These are phyloP conservation scores for Chalciporus pseudorubinellus DNA, from an alignment of 768 basidiomycete genomes.

Conservation along the genomic window DNA sequence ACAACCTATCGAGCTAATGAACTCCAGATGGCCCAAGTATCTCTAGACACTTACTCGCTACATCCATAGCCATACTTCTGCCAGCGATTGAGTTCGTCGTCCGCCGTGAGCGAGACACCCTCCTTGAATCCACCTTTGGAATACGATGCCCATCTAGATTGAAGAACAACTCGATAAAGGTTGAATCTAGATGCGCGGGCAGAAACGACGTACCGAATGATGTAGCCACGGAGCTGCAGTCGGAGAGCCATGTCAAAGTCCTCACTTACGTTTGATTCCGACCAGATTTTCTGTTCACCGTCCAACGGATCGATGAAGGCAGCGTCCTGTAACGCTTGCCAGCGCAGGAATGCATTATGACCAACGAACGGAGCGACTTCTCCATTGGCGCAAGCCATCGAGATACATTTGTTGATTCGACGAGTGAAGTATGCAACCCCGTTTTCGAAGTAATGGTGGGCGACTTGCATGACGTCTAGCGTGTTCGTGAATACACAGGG, in stretches of 20 bases:
- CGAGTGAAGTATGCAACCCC: constrained; percentile 87
- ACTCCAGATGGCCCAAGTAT: background rate
- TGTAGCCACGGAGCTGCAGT: constrained; percentile 63
- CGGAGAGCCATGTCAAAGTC: constrained; percentile 68
- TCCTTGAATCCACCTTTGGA: constrained; percentile 86
- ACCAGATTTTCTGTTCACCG: constrained; percentile 71
- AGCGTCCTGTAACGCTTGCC: constrained; percentile 87
- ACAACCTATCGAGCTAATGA: constrained; percentile 48
- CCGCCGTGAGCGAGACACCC: constrained; percentile 84
- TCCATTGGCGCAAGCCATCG: constrained; percentile 77
- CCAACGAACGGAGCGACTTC: constrained; percentile 80
- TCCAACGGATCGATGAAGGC: constrained; percentile 56
- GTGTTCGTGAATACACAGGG: constrained; percentile 6
- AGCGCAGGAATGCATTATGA: constrained; percentile 86
- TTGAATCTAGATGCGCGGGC: background rate
- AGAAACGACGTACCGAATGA: constrained; percentile 47
- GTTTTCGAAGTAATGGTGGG: constrained; percentile 87
- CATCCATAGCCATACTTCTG: constrained; percentile 82
- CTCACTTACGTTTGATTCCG: constrained; percentile 63
- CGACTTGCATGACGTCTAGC: constrained; percentile 85
- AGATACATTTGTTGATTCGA: constrained; percentile 81
- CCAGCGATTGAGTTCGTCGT: constrained; percentile 91
- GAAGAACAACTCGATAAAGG: background rate
- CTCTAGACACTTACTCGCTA: constrained; percentile 44
- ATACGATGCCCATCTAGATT: constrained; percentile 72